A percentile compares a stretch with the other conserved stretches of the same genome.
phyloP scores from a whole-genome alignment of 306 rosid species.

The Cucumis sativus region DNA sequence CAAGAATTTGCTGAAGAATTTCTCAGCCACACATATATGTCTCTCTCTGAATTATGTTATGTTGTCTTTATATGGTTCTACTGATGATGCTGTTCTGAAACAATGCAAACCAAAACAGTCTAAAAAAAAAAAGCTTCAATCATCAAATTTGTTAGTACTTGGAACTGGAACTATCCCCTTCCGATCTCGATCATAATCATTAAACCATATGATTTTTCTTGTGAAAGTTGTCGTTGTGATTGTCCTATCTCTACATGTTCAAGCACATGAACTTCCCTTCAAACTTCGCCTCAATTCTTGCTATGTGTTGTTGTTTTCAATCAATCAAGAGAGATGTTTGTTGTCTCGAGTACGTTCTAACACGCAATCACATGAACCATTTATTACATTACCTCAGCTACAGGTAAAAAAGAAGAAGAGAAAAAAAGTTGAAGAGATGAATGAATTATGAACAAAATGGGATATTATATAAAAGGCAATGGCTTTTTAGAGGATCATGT shows the following conservation, averaged over 20 bases:
- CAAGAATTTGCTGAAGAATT: neutral
- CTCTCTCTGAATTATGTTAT: neutral
- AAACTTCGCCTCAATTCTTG: neutral
- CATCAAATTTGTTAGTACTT: slow-evolving; percentile 2
- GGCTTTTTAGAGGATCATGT: neutral
- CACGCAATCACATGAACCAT: neutral
- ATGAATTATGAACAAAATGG: neutral
- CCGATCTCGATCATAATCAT: neutral
- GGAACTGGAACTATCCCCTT: neutral
- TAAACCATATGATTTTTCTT: neutral
- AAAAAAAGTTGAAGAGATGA: neutral
- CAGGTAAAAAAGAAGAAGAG: neutral
- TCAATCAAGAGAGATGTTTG: neutral
- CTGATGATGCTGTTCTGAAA: neutral
- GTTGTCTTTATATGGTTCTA: neutral
- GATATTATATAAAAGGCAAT: neutral
- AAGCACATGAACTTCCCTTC: neutral
- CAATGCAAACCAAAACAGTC: slow-evolving; percentile 2
- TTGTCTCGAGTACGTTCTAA: neutral
- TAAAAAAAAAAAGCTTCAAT: neutral
- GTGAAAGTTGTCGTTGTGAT: neutral
- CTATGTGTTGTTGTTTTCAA: neutral
- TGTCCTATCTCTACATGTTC: neutral
- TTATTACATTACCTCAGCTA: neutral
- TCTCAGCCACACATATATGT: neutral